Conservation (phyloP, 192 early-diverging fungal genomes). For the Coemansia sp. region DNA sequence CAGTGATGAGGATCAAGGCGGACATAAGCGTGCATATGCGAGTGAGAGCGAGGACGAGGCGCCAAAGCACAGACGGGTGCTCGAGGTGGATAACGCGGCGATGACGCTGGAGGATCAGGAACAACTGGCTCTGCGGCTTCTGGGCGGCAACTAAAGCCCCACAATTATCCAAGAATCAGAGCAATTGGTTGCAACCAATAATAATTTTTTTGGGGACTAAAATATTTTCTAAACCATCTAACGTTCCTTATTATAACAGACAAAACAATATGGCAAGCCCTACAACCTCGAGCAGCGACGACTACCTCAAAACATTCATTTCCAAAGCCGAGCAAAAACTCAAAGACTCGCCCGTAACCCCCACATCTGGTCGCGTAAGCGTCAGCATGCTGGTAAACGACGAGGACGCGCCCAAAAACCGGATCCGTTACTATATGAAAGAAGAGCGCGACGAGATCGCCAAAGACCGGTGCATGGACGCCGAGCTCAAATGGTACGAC, state of each 20-base stretch:
- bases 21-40: conserved; percentile 28
- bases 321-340: conserved; percentile 31
- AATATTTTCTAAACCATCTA: too few relatives aligned
- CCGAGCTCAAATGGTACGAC: conserved; percentile 36
- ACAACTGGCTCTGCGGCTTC: conserved; percentile 49
- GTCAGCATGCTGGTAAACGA: conserved; percentile 29
- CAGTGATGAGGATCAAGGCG: neutral
- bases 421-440: conserved; percentile 36
- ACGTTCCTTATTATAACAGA: neutral
- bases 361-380: conserved; percentile 15
- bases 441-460: conserved; percentile 42
- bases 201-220: neutral
- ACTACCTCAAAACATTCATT: conserved; percentile 40
- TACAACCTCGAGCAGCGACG: conserved; percentile 16
- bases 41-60: conserved; percentile 21
- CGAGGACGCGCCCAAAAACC: conserved; percentile 24
- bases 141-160: conserved; percentile 17
- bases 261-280: neutral
- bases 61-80: conserved; percentile 14
- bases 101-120: conserved; percentile 55
- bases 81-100: conserved; percentile 41
- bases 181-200: neutral
- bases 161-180: neutral
- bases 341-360: conserved; percentile 24
- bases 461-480: conserved; percentile 38